Evolutionary conservation across 2,329 filamentous ascomycete species (phyloP).

Genomic region (Apiospora koreana): DNA sequence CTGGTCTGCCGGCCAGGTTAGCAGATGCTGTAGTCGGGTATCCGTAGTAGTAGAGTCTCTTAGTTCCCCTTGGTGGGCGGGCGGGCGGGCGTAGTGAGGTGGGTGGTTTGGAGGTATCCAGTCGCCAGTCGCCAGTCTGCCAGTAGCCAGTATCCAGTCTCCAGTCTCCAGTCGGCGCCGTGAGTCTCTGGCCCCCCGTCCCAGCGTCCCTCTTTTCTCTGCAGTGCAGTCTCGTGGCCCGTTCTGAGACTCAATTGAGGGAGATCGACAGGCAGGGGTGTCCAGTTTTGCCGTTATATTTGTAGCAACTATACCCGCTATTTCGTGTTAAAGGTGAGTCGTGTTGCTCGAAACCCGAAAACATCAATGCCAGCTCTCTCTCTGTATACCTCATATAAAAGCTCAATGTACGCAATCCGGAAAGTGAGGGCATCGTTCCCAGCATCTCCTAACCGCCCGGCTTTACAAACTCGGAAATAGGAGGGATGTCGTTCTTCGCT

Average conservation of each 20-base stretch:
- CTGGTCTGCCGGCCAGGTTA: not conserved
- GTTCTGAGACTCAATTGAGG: conserved; percentile 9
- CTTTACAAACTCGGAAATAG: not conserved
- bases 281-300: conserved; percentile 4
- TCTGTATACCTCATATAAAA: not conserved
- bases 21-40: too few species aligned
- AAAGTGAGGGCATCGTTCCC: not conserved
- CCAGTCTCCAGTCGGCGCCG: conserved; percentile 1
- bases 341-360: not conserved
- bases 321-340: conserved; percentile 2
- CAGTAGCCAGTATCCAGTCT: not conserved
- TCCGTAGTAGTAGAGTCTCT: not conserved
- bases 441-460: not conserved
- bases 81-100: not conserved
- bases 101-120: not conserved
- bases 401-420: not conserved
- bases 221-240: conserved; percentile 2
- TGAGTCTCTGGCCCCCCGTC: not conserved
- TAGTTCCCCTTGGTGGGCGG: not conserved
- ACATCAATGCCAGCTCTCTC: not conserved
- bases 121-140: not conserved
- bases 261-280: not conserved
- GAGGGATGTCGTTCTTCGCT: not conserved
- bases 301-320: conserved; percentile 3
- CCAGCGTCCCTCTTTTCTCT: not conserved